Evolutionary conservation across 495 filamentous ascomycete species (phyloP), one percentile per base, ranked within the genome.

Genomic region (Penicillium soppii): DNA sequence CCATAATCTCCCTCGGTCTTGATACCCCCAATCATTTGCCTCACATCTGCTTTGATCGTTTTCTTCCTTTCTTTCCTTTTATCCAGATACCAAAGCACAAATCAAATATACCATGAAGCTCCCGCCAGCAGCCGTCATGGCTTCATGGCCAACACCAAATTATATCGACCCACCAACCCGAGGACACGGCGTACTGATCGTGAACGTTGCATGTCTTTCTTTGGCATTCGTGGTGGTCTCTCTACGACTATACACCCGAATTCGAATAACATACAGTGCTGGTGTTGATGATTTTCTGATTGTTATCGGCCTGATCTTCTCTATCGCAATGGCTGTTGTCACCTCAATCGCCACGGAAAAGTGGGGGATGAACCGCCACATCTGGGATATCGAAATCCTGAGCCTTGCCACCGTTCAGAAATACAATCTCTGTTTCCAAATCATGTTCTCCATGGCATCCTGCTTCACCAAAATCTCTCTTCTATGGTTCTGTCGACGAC

Each of bases 401-500:
- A 62, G 66, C 62, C 46, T 74, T 10, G 56, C 65, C 13, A 57
- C 54, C 16, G 56, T 63, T 23, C 62, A 71, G 47, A 75, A 77
- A 46, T 58, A 82, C 35, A 75, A 80, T 15, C 62, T 85, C 32
- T 58, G 66, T 8, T 79, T 77, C 37, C 73, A 82, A 52, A 68
- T 82, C 8, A 58, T 77, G 17, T 85, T 85, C 58, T 75, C 73
- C 0, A 9, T 79, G 23, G 68, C 81, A 2, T 77, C 81, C 2
- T 72, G 62, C 12, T 65, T 83, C 21, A 83, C 78, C 23, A 81
- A 84, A 29, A 62, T 84, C 20, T 84, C 81, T 2, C 69, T 85
- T 19, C 64, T 85, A 7, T 78, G 73, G 62, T 79, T 85, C 58
- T 82, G 80, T 56, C 78, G 74, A 41, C 76, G 80, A 13, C 66